These are phyloP conservation scores for Lagerstroemia speciosa DNA, from an alignment of 345 rosid species.

Conservation along the genomic window DNA sequence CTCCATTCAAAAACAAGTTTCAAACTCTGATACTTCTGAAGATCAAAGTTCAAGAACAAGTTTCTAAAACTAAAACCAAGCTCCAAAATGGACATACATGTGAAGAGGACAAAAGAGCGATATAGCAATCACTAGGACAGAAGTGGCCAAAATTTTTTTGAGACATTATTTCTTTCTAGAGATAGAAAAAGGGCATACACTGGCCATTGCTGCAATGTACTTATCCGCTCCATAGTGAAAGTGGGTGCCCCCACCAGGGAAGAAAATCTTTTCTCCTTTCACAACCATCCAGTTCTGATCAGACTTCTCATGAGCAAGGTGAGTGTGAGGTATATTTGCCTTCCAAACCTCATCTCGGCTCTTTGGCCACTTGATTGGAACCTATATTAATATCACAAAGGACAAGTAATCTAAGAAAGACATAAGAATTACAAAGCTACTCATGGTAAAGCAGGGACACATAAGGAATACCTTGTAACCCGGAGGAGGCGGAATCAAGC, in stretches of 20 bases:
- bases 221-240: slow-evolving; percentile 98
- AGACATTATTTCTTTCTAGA: background rate
- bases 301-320: slow-evolving; percentile 95
- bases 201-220: slow-evolving; percentile 87
- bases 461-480: slow-evolving; percentile 67
- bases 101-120: background rate
- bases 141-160: background rate
- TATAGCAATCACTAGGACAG: background rate
- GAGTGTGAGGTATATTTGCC: slow-evolving; percentile 97
- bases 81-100: background rate
- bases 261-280: slow-evolving; percentile 83
- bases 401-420: background rate
- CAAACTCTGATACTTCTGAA: background rate
- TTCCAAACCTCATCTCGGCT: slow-evolving; percentile 99
- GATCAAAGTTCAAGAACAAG: background rate
- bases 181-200: slow-evolving; percentile 54
- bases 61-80: background rate
- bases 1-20: background rate
- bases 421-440: background rate
- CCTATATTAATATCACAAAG: slow-evolving; percentile 23
- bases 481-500: slow-evolving; percentile 95
- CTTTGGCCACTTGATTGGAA: slow-evolving; percentile 97
- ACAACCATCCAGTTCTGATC: slow-evolving; percentile 99
- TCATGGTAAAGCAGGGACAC: background rate
- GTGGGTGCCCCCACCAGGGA: slow-evolving; percentile 99